Evolutionary conservation across 139 green algal genomes (phyloP).

Genomic region (Micromonas pusilla): DNA sequence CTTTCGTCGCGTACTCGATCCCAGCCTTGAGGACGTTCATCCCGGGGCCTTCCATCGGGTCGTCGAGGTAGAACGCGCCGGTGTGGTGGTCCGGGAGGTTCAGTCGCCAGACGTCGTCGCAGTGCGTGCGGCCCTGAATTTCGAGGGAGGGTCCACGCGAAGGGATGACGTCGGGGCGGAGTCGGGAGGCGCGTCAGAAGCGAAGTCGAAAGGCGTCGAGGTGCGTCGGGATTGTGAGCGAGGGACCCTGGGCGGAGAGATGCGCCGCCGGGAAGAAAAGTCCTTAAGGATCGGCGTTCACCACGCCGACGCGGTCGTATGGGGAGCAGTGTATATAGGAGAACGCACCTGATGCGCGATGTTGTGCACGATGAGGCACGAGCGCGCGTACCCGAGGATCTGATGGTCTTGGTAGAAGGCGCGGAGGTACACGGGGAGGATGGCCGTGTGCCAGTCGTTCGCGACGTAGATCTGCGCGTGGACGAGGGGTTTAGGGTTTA

Average conservation of each 20-base stretch:
- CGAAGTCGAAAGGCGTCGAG: no score
- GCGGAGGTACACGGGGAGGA: conserved; percentile 85
- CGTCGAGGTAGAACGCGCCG: conserved; percentile 46
- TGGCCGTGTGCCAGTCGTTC: conserved; percentile 88
- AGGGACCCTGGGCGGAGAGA: no score
- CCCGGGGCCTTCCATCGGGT: conserved; percentile 82
- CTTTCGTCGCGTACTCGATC: conserved; percentile 42
- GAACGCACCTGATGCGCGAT: conserved; percentile 18
- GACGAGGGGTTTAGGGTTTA: no score
- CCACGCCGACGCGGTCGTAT: no score
- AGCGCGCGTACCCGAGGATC: conserved; percentile 37
- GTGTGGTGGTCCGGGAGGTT: conserved; percentile 50
- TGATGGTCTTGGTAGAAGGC: conserved; percentile 25
- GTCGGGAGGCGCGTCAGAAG: no score
- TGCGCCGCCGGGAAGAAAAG: no score
- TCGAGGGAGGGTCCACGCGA: no score
- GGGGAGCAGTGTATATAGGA: neutral
- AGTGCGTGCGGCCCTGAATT: neutral
- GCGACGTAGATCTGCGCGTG: conserved; percentile 80
- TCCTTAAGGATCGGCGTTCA: no score
- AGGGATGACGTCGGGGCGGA: no score
- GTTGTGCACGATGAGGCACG: conserved; percentile 29
- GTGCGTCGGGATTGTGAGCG: no score
- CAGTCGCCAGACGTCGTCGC: conserved; percentile 11
- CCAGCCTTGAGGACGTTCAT: conserved; percentile 84